Evolutionary conservation across 2,329 filamentous ascomycete species (phyloP), one percentile per base, ranked within the genome.

Genomic region (Ceratocystis destructans): DNA sequence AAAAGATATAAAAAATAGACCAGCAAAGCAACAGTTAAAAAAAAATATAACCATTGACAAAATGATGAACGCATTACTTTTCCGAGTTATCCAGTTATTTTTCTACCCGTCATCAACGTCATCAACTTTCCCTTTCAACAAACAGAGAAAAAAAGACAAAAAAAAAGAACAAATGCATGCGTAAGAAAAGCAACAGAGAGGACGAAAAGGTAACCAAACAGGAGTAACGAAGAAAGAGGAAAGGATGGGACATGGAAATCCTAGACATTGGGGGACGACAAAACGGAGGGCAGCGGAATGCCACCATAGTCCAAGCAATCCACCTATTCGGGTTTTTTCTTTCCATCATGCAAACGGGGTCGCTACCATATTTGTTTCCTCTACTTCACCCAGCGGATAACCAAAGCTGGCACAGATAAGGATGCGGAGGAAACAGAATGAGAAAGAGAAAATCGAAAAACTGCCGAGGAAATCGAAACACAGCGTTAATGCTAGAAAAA

Each of bases 401-500:
- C 62, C 33, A 46, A 62, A 61, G 59, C 64, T 53, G 41, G 48
- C 69, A 71, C 70, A 61, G 41, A 67, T 61, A 64, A 61, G 50
- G 62, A 67, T 55, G 28, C 63, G 25, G 25, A 25, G 50, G n/a
- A 55, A 55, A 61, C 6, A 53, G 48, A 62, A 15, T 53, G 22
- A 59, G 59, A 64, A 48, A 53, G 20, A 65, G 53, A 66, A 53
- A n/a, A 50, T 63, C 50, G 61, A 41, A 57, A 41, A 45, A 55
- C 25, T n/a, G 59, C 66, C 65, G 61, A 66, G 65, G 64, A 61
- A 64, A 64, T 69, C 67, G 66, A 69, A 57, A 53, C 66, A 66
- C 64, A 68, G 67, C 66, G 69, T 68, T 64, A 69, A 70, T 64
- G 64, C 69, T 68, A 70, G 68, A 67, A 66, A 64, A 66, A 64